These are phyloP conservation scores for Claviceps sp. DNA, from an alignment of 2,329 filamentous ascomycete species.

Conservation along the genomic window DNA sequence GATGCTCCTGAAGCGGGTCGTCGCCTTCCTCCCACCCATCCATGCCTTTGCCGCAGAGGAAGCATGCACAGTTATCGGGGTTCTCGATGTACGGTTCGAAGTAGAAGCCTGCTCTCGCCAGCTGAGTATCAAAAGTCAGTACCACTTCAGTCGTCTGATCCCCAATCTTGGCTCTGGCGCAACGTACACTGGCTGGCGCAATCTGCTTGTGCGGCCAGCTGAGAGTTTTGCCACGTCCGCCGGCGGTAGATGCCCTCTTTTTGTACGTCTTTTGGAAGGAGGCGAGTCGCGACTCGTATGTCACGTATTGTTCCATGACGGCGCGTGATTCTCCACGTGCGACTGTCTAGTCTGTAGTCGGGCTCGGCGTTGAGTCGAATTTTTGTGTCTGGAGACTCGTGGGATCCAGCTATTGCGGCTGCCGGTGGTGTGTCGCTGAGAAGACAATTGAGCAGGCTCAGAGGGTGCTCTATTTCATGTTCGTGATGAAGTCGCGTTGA, in stretches of 20 bases:
- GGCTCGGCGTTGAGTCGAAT: background rate
- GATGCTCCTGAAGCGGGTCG: slow-evolving; percentile 69
- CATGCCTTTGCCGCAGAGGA: slow-evolving; percentile 68
- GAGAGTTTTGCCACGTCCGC: slow-evolving; percentile 37
- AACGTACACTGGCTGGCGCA: slow-evolving; percentile 17
- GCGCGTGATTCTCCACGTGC: background rate
- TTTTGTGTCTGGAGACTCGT: background rate
- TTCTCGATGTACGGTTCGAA: slow-evolving; percentile 63
- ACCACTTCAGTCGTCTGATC: background rate
- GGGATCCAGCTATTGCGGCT: background rate
- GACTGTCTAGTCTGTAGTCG: background rate
- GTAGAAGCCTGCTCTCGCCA: slow-evolving; percentile 85
- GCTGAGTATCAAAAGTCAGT: slow-evolving; percentile 34
- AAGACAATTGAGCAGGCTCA: background rate
- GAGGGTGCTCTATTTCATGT: background rate
- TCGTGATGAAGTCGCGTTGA: background rate
- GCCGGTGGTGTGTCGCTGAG: background rate
- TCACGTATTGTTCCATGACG: slow-evolving; percentile 33
- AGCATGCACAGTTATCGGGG: slow-evolving; percentile 83
- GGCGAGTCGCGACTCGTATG: slow-evolving; percentile 62
- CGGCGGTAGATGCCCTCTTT: slow-evolving; percentile 54
- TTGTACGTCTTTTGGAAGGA: slow-evolving; percentile 62
- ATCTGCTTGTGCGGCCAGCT: slow-evolving; percentile 61
- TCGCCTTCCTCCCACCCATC: slow-evolving; percentile 89
- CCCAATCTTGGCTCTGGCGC: background rate